Evolutionary conservation across 257 asterid genomes (phyloP).

Genomic region (Sherardia arvensis): DNA sequence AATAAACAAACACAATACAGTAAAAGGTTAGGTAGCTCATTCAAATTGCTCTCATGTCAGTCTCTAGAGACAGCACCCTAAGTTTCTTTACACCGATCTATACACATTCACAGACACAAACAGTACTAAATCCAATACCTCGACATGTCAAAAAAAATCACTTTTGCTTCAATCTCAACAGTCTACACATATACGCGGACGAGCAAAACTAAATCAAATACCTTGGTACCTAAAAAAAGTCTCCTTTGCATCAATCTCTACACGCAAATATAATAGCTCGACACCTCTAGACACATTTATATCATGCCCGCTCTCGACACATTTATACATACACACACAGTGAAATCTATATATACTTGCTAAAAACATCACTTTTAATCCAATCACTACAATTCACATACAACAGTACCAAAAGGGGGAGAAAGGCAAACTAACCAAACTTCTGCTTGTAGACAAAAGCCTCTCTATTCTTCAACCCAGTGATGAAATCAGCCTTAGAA

Average conservation of each 20-base stretch:
- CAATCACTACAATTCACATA: not conserved
- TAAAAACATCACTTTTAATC: too few relatives aligned
- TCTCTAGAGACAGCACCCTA: not conserved
- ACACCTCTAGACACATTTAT: not conserved
- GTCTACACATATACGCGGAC: not conserved
- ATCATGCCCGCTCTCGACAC: not conserved
- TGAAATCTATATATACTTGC: not conserved
- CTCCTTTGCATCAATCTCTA: not conserved
- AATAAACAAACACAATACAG: not conserved
- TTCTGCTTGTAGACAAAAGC: constrained; percentile 41
- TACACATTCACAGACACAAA: too few relatives aligned
- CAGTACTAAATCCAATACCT: too few relatives aligned
- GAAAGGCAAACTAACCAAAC: constrained; percentile 38
- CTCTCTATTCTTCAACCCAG: constrained; percentile 56
- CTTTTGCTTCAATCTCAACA: too few relatives aligned
- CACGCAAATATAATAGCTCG: not conserved
- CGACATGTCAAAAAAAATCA: too few relatives aligned
- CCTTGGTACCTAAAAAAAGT: too few relatives aligned
- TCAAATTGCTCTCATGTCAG: too few relatives aligned
- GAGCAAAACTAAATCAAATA: not conserved
- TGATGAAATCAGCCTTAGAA: constrained; percentile 31
- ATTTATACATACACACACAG: not conserved
- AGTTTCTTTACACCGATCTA: not conserved
- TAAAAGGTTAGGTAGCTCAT: not conserved
- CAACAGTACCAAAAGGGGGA: not conserved